Evolutionary conservation across 257 asterid genomes (phyloP).

Genomic region (Rehmannia glutinosa): DNA sequence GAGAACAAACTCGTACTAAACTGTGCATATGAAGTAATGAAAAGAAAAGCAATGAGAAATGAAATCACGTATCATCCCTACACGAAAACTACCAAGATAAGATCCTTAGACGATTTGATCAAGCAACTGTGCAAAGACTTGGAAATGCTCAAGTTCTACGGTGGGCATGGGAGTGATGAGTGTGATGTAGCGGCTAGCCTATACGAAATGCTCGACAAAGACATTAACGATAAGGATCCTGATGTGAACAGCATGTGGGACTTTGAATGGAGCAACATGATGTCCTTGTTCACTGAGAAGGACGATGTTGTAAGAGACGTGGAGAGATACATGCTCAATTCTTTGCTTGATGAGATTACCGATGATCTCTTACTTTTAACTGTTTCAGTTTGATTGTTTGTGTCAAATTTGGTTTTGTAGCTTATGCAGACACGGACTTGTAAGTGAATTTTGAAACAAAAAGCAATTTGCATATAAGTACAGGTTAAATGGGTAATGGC

Average conservation of each 20-base stretch:
- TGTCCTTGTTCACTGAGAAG: constrained; percentile 39
- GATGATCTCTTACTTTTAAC: constrained; percentile 38
- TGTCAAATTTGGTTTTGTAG: too few species aligned
- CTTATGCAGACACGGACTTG: background rate
- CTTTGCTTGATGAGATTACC: constrained; percentile 64
- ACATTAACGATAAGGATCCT: constrained; percentile 37
- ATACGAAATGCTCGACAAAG: constrained; percentile 52
- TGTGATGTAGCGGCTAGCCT: constrained; percentile 43
- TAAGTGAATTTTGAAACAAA: background rate
- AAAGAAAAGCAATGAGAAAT: constrained; percentile 61
- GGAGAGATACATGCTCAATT: constrained; percentile 63
- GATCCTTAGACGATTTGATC: constrained; percentile 63
- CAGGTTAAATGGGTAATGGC: too few species aligned
- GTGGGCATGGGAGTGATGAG: constrained; percentile 35
- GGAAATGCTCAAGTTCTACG: constrained; percentile 42
- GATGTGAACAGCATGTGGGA: constrained; percentile 80
- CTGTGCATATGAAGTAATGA: constrained; percentile 72
- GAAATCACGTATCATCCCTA: constrained; percentile 40
- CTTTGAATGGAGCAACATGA: constrained; percentile 52
- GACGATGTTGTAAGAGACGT: constrained; percentile 55
- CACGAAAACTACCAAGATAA: constrained; percentile 24
- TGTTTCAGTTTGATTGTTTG: constrained; percentile 32
- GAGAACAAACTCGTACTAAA: constrained; percentile 50
- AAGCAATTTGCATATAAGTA: constrained; percentile 11
- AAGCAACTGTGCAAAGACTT: constrained; percentile 60